Conservation (phyloP, 352 stramenopile genomes). For the Phytophthora tubulina region DNA sequence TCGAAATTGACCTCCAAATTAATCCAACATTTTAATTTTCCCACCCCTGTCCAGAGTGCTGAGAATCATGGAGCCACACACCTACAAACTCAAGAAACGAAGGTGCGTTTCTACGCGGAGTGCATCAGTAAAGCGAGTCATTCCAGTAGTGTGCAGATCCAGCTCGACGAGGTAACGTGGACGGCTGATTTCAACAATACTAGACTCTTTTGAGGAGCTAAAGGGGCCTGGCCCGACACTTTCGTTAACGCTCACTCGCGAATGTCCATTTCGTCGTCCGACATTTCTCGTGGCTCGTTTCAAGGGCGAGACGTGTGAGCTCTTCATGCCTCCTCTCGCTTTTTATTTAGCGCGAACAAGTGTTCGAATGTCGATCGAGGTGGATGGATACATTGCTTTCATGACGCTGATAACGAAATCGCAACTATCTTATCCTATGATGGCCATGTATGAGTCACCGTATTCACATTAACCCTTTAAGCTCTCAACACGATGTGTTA, state of each 20-base stretch:
- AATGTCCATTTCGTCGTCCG: constrained; percentile 15
- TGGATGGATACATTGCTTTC: too few relatives aligned
- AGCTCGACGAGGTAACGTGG: constrained; percentile 21
- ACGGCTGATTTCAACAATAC: constrained; percentile 2
- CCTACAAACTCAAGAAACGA: constrained; percentile 1
- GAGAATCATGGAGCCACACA: neutral
- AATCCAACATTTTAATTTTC: too few relatives aligned
- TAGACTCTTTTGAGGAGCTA: constrained; percentile 13
- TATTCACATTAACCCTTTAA: too few relatives aligned
- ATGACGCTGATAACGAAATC: too few relatives aligned
- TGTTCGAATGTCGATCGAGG: too few relatives aligned
- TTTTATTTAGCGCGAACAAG: too few relatives aligned
- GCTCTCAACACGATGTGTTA: too few relatives aligned
- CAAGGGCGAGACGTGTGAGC: neutral
- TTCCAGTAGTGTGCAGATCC: constrained; percentile 5
- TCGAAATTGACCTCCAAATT: too few relatives aligned
- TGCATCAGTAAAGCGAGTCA: constrained; percentile 18
- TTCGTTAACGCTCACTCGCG: constrained; percentile 2
- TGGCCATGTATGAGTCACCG: too few relatives aligned
- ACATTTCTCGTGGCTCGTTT: constrained; percentile 14
- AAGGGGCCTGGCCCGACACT: constrained; percentile 1
- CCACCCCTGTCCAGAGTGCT: too few relatives aligned
- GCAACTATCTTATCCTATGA: too few relatives aligned
- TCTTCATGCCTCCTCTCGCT: too few relatives aligned
- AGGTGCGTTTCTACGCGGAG: constrained; percentile 13